Conservation (phyloP, 2,329 filamentous ascomycete species). For the Penicillium freii region DNA sequence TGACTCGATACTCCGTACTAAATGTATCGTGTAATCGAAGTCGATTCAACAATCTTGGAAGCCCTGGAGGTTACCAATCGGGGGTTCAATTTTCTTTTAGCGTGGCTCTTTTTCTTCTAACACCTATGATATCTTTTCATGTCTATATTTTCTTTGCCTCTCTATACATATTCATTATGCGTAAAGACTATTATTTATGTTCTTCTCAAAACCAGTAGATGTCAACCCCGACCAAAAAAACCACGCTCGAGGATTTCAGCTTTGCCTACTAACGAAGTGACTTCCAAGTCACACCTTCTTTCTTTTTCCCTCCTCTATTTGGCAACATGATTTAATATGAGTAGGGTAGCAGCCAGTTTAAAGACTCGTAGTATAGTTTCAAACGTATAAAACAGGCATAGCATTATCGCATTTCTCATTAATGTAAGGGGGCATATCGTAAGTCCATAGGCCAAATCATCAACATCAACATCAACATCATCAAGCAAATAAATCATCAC, state of each 20-base stretch:
- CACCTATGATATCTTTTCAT: background rate
- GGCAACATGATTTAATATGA: background rate
- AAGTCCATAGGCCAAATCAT: slow-evolving; percentile 8
- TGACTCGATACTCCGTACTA: background rate
- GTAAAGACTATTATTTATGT: background rate
- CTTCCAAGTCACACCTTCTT: background rate
- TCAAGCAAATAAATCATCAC: background rate
- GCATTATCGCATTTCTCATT: slow-evolving; percentile 14
- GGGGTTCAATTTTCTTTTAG: background rate
- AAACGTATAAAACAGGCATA: background rate
- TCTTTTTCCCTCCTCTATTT: too few species aligned
- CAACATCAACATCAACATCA: slow-evolving; percentile 6
- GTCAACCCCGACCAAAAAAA: background rate
- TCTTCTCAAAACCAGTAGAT: background rate
- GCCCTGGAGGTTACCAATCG: background rate
- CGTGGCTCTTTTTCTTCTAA: background rate
- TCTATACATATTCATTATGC: background rate
- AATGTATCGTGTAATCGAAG: background rate
- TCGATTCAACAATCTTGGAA: background rate
- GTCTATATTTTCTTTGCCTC: background rate
- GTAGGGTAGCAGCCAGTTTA: background rate
- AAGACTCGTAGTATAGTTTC: background rate
- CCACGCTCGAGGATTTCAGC: background rate
- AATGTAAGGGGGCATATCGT: slow-evolving; percentile 7
- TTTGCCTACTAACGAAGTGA: background rate